Evolutionary conservation across 768 basidiomycete genomes (phyloP), one percentile per base, ranked within the genome.

Genomic region (Boletus speciosus): DNA sequence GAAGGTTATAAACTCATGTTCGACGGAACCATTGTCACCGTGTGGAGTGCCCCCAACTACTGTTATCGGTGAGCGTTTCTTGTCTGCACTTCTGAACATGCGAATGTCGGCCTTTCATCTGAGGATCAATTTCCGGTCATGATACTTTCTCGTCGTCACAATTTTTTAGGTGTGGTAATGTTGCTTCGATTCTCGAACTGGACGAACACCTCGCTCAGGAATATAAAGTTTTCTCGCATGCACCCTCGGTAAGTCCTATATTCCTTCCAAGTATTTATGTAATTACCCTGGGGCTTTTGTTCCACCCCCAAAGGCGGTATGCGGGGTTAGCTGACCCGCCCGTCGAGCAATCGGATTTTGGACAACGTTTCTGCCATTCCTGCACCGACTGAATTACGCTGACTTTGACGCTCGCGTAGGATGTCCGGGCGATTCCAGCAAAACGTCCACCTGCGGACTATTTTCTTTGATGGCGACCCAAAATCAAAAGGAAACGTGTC

Each of bases 1-100:
- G 94, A 97, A 73, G 94, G 94, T 21, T 97, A 83, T 74, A 98
- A 97, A 74, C 80, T 93, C 71, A 96, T 98, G 94, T 97, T 97
- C 64, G 95, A 98, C 71, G 77, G 82, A 49, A 86, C 84, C 41
- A 95, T 98, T 61, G 96, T 98, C 32, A 98, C 96, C 8, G 94
- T 98, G 38, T 98, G 96, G 95, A 93, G 90, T 63, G 95, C 94
- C 4, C 96, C 95, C 14, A 98, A 98, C 72, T 98, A 98, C 69
- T 98, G 96, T 72, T 98, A 98, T 73, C 79, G 95, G 90, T 96
- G 63, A 58, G 85, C 78, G 15, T 51, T 49, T 41, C 14, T 43
- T 23, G 16, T n/a, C 37, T 49, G 55, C 42, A 48, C 39, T 50
- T 56, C 57, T 44, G 42, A 47, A 52, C 64, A 58, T 45, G 51